Percentiles rank a stretch among this genome's conserved stretches.
phyloP scores from a whole-genome alignment of 177 flowering plant species.

The Vitis hybrid region DNA sequence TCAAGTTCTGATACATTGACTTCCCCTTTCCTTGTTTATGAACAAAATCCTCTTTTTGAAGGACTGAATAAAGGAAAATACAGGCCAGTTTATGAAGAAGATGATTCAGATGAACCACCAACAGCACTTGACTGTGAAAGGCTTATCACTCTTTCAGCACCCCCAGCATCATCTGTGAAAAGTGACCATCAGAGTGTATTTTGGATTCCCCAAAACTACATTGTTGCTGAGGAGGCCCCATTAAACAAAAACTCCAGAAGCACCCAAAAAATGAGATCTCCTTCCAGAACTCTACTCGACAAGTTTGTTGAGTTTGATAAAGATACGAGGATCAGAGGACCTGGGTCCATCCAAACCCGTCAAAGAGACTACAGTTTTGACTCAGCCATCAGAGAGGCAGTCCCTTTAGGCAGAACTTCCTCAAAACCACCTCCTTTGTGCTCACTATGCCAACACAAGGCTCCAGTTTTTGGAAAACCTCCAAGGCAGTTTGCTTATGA shows the following conservation, averaged over 20 bases:
- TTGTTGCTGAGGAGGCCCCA: constrained; percentile 20
- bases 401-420: constrained; percentile 50
- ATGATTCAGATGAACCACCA: constrained; percentile 15
- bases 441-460: constrained; percentile 72
- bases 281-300: constrained; percentile 32
- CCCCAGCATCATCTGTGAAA: constrained; percentile 18
- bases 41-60: constrained; percentile 73
- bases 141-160: constrained; percentile 23
- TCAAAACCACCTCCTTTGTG: constrained; percentile 86
- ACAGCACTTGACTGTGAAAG: constrained; percentile 23
- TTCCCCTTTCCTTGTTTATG: constrained; percentile 55
- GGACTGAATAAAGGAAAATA: constrained; percentile 28
- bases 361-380: constrained; percentile 22
- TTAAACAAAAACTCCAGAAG: constrained; percentile 14
- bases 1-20: constrained; percentile 39
- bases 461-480: constrained; percentile 85
- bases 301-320: constrained; percentile 42
- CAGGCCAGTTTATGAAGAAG: constrained; percentile 14
- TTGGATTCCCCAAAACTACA: constrained; percentile 50
- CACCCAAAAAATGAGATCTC: constrained; percentile 10
- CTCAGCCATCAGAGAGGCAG: constrained; percentile 52
- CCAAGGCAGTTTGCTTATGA: constrained; percentile 60
- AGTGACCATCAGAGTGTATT: constrained; percentile 22
- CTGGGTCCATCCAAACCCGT: constrained; percentile 11
- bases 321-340: constrained; percentile 19